Conservation (phyloP, 345 rosid species). For the Cardamine chenopodiifolia region DNA sequence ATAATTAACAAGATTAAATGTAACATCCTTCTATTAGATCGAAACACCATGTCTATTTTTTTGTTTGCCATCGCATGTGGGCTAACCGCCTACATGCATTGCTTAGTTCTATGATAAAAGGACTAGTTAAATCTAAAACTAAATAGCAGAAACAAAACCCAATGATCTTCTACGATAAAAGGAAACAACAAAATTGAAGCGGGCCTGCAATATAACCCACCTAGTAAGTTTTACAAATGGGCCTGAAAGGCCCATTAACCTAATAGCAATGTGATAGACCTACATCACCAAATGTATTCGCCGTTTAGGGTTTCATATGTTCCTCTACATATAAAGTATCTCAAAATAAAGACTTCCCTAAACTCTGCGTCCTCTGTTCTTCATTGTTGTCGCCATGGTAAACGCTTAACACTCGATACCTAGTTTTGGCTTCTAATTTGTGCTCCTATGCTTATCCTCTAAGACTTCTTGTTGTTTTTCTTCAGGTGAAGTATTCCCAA, state of each 20-base stretch:
- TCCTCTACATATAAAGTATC: background rate
- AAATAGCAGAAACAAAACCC: too few species aligned
- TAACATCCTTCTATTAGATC: too few species aligned
- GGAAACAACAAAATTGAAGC: background rate
- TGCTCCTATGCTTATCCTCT: background rate
- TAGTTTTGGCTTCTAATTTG: background rate
- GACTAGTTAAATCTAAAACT: too few species aligned
- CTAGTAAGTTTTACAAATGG: background rate
- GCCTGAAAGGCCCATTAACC: constrained; percentile 6
- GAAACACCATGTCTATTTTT: too few species aligned
- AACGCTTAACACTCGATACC: background rate
- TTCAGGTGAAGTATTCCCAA: constrained; percentile 90
- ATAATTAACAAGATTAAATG: too few species aligned
- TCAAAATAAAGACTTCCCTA: background rate
- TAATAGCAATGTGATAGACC: background rate
- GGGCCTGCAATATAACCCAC: background rate
- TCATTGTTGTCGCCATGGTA: constrained; percentile 30
- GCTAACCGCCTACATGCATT: too few species aligned
- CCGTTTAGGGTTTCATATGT: constrained; percentile 32
- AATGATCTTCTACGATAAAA: background rate
- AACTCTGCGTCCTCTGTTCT: background rate
- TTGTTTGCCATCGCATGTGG: too few species aligned
- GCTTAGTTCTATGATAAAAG: too few species aligned
- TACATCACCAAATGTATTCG: background rate
- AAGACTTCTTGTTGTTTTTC: background rate